These are phyloP conservation scores for Cardiospermum halicacabum DNA, from an alignment of 345 rosid species.

Conservation along the genomic window DNA sequence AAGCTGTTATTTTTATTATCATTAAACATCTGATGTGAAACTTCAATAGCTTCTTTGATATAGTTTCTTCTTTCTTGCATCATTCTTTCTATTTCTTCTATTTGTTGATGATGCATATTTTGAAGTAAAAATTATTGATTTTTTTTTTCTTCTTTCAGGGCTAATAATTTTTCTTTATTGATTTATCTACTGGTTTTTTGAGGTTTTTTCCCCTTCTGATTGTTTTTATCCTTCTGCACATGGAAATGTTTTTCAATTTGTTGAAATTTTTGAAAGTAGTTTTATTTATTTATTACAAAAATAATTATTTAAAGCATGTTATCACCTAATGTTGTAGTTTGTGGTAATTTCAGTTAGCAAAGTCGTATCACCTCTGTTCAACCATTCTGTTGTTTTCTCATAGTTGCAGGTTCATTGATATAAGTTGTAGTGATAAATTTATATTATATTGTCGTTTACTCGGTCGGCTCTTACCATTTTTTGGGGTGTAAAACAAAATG, in stretches of 20 bases:
- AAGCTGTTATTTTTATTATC: neutral
- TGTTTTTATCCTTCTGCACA: neutral
- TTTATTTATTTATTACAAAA: neutral
- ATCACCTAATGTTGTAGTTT: neutral
- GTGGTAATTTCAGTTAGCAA: neutral
- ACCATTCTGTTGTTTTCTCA: neutral
- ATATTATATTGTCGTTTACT: too few species aligned
- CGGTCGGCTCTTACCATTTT: neutral
- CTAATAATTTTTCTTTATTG: neutral
- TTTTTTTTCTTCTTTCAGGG: neutral
- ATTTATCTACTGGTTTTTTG: neutral
- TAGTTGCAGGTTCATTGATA: neutral
- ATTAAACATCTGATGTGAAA: neutral
- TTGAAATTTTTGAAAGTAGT: neutral
- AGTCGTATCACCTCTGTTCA: neutral
- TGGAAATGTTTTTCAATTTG: neutral
- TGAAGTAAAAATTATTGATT: neutral
- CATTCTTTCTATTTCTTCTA: neutral
- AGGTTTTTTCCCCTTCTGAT: neutral
- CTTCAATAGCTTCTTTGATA: neutral
- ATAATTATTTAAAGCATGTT: neutral
- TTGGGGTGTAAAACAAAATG: neutral
- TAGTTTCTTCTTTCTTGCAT: neutral
- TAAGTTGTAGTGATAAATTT: neutral
- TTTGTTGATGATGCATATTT: neutral